Evolutionary conservation across 257 asterid genomes (phyloP).

Genomic region (Asclepias syriaca): DNA sequence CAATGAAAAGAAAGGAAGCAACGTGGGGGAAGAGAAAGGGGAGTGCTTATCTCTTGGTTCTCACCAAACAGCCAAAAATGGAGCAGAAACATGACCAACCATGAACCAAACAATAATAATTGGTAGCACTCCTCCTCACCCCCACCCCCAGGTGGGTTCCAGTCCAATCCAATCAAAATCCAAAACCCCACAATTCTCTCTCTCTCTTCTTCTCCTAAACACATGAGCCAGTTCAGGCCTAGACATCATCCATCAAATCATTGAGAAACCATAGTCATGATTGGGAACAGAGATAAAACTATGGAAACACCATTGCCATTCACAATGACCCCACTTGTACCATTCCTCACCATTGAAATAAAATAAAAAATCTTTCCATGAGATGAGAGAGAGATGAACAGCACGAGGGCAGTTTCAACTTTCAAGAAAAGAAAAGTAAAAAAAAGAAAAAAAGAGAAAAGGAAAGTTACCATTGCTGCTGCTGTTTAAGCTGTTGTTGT

Average conservation of each 20-base stretch:
- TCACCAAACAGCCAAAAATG: slow-evolving; percentile 14
- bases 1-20: background rate
- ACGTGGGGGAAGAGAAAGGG: background rate
- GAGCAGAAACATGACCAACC: slow-evolving; percentile 7
- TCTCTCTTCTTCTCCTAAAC: background rate
- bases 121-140: background rate
- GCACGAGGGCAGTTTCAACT: slow-evolving; percentile 12
- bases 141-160: slow-evolving; percentile 18
- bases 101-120: slow-evolving; percentile 13
- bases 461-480: background rate
- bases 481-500: background rate
- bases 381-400: no score
- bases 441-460: no score
- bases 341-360: background rate
- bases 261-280: slow-evolving; percentile 14
- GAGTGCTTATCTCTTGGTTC: background rate
- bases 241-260: slow-evolving; percentile 26
- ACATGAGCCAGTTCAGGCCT: slow-evolving; percentile 13
- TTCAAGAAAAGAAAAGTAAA: no score
- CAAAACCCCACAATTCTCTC: background rate
- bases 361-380: slow-evolving; percentile 1
- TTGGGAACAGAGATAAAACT: slow-evolving; percentile 26
- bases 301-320: slow-evolving; percentile 11
- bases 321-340: slow-evolving; percentile 4
- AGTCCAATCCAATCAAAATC: background rate